These are phyloP conservation scores for Fusarium palustre DNA, from an alignment of 2,329 filamentous ascomycete species.

Conservation along the genomic window DNA sequence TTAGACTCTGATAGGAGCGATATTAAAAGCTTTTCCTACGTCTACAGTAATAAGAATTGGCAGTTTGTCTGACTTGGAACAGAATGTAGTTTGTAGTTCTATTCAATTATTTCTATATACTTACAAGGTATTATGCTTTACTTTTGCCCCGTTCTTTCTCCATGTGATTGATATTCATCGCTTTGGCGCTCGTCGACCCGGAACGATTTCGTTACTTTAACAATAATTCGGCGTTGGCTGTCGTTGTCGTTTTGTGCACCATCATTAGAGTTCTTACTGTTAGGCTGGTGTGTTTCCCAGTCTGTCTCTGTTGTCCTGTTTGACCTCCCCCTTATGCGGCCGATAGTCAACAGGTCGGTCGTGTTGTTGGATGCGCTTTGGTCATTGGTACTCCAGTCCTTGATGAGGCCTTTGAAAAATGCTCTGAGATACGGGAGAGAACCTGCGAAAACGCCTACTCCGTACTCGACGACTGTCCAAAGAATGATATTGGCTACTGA, in stretches of 20 bases:
- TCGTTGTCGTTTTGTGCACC: background rate
- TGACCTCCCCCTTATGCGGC: background rate
- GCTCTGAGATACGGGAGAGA: conserved; percentile 5
- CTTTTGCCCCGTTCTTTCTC: background rate
- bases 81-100: too few relatives aligned
- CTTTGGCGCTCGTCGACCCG: background rate
- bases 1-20: too few relatives aligned
- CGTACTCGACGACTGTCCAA: conserved; percentile 16
- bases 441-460: background rate
- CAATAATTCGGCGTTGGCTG: background rate
- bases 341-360: background rate
- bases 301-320: background rate
- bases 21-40: too few relatives aligned
- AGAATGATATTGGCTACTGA: conserved; percentile 14
- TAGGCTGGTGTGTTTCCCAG: background rate
- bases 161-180: background rate
- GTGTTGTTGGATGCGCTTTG: background rate
- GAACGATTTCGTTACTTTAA: background rate
- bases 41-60: too few relatives aligned
- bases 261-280: background rate
- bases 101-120: too few relatives aligned
- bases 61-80: too few relatives aligned
- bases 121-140: too few relatives aligned
- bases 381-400: background rate
- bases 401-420: conserved; percentile 14